Percentiles rank a stretch among this genome's conserved stretches.
These are phyloP conservation scores for Pinus tabuliformis DNA, from an alignment of 75 land plant species.

Conservation along the genomic window DNA sequence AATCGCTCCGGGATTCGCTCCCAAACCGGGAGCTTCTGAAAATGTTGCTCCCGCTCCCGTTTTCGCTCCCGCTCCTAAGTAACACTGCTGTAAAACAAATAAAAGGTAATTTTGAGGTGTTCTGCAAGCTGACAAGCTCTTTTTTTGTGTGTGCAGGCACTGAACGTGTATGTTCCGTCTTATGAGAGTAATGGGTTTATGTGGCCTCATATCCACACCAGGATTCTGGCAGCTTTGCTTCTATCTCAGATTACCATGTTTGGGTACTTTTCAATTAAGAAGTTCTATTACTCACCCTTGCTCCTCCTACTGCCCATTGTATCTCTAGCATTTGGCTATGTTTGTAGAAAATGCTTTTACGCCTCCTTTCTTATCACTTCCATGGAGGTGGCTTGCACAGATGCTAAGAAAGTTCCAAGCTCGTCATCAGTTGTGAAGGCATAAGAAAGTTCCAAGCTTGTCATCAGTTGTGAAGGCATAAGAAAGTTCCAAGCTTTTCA, in stretches of 20 bases:
- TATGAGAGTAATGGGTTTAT: conserved; percentile 86
- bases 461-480: too few species aligned
- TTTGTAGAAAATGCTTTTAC: conserved; percentile 36
- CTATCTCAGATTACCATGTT: conserved; percentile 84
- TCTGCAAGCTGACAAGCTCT: too few species aligned
- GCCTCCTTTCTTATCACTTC: conserved; percentile 44
- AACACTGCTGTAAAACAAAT: not conserved
- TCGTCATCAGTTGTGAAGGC: too few species aligned
- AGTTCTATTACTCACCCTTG: conserved; percentile 48
- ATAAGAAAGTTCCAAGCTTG: too few species aligned
- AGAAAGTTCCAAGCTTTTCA: too few species aligned
- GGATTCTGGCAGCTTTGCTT: conserved; percentile 65
- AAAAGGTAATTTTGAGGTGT: not conserved
- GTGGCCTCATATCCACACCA: conserved; percentile 88
- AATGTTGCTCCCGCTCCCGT: too few species aligned
- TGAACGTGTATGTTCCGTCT: conserved; percentile 79
- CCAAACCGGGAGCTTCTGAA: too few species aligned
- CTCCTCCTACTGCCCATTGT: conserved; percentile 54
- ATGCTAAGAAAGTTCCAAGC: conserved; percentile 47
- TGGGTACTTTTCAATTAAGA: conserved; percentile 76
- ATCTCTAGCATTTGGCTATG: conserved; percentile 50
- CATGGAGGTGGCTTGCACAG: conserved; percentile 58
- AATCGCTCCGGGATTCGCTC: too few species aligned
- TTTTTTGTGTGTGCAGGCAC: too few species aligned
- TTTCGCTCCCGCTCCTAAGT: too few species aligned